Percentiles rank a stretch among this genome's conserved stretches.
These are phyloP conservation scores for Pistacia vera DNA, from an alignment of 345 rosid genomes.

Conservation along the genomic window DNA sequence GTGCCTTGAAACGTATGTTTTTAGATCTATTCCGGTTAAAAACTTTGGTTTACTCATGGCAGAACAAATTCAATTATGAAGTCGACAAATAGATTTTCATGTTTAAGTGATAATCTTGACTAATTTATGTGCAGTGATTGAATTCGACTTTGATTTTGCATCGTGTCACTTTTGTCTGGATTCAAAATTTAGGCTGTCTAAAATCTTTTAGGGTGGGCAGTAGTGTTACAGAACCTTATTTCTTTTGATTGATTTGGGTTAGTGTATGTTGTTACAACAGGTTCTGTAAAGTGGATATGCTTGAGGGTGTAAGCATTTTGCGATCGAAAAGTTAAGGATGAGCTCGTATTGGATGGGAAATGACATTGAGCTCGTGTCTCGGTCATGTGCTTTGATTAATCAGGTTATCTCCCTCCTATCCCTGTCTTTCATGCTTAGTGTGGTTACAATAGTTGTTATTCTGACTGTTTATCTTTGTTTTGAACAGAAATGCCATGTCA, in stretches of 20 bases:
- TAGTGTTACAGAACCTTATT: not conserved
- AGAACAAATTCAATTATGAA: too few species aligned
- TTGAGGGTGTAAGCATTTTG: slow-evolving; percentile 50
- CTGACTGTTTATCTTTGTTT: slow-evolving; percentile 5
- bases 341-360: slow-evolving; percentile 59
- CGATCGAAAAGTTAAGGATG: slow-evolving; percentile 68
- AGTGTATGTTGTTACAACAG: slow-evolving; percentile 19
- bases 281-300: slow-evolving; percentile 63
- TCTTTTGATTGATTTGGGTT: not conserved
- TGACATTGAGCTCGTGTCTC: slow-evolving; percentile 58
- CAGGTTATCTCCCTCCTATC: slow-evolving; percentile 30
- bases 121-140: too few species aligned
- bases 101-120: too few species aligned
- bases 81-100: too few species aligned
- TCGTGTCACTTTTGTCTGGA: too few species aligned
- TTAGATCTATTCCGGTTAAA: too few species aligned
- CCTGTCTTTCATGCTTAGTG: not conserved
- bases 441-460: not conserved
- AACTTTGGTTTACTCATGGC: too few species aligned
- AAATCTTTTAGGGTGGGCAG: not conserved
- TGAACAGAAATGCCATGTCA: slow-evolving; percentile 42
- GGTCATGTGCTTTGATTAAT: slow-evolving; percentile 57
- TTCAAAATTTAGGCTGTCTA: too few species aligned
- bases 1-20: too few species aligned
- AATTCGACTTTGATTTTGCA: too few species aligned